These are phyloP conservation scores for Auriscalpium vulgare DNA, from an alignment of 768 basidiomycete species.

Conservation along the genomic window DNA sequence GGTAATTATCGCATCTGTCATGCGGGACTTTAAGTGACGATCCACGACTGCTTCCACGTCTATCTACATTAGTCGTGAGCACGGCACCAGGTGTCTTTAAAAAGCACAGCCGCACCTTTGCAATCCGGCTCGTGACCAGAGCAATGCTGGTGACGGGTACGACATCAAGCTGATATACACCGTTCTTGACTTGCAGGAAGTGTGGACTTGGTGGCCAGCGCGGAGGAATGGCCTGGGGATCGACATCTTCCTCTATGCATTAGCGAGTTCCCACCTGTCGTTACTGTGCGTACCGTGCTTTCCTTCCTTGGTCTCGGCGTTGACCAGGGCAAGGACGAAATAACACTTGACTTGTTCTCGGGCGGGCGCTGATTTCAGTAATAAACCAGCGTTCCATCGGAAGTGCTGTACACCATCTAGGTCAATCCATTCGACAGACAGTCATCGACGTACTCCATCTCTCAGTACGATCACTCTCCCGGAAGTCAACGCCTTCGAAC, in stretches of 20 bases:
- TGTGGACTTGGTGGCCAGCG: conserved; percentile 62
- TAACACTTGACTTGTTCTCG: conserved; percentile 49
- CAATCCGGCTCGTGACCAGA: conserved; percentile 56
- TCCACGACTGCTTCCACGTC: conserved; percentile 65
- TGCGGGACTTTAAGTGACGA: conserved; percentile 49
- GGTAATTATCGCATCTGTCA: conserved; percentile 46
- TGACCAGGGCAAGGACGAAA: conserved; percentile 66
- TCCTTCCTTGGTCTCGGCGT: conserved; percentile 48
- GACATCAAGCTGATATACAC: conserved; percentile 56
- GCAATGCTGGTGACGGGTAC: conserved; percentile 69
- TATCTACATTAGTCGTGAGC: conserved; percentile 38
- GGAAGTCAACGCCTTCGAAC: conserved; percentile 53
- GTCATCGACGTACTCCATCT: conserved; percentile 52
- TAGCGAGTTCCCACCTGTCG: background rate
- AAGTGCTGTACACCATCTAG: conserved; percentile 54
- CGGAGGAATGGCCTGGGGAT: conserved; percentile 56
- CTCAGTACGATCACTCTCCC: conserved; percentile 82
- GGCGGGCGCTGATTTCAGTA: conserved; percentile 55
- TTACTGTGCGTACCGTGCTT: conserved; percentile 46
- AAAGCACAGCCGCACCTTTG: conserved; percentile 49
- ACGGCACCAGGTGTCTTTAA: conserved; percentile 1
- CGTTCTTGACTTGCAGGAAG: conserved; percentile 38
- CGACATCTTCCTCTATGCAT: conserved; percentile 38
- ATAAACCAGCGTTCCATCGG: conserved; percentile 53
- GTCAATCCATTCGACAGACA: no score